These are phyloP conservation scores for Isatis lusitanica DNA, from an alignment of 441 rosid genomes.

Conservation along the genomic window DNA sequence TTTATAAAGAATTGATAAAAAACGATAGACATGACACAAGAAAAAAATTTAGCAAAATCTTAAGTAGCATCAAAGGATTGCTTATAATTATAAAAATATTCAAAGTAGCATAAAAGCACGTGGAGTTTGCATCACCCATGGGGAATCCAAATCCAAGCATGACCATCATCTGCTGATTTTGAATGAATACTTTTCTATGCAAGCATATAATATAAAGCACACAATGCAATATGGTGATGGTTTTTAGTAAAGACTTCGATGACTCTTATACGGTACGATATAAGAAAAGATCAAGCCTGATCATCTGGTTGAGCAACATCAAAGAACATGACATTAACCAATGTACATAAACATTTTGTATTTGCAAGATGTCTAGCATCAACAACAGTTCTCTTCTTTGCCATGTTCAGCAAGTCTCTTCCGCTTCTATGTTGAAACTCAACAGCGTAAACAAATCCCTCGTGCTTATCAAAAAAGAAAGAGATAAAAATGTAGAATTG, in stretches of 20 bases:
- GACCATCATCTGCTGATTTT: not conserved
- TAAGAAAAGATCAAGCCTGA: constrained; percentile 54
- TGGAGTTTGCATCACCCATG: too few relatives aligned
- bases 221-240: not conserved
- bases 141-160: too few relatives aligned
- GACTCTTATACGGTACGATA: too few relatives aligned
- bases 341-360: constrained; percentile 90
- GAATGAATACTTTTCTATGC: not conserved
- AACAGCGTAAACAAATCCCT: constrained; percentile 81
- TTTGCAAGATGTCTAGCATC: constrained; percentile 95
- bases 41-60: too few relatives aligned
- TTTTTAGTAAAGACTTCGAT: not conserved
- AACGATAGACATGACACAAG: too few relatives aligned
- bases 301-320: constrained; percentile 95
- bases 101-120: too few relatives aligned
- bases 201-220: not conserved
- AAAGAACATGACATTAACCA: constrained; percentile 91
- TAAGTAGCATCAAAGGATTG: too few relatives aligned
- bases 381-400: constrained; percentile 84
- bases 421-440: constrained; percentile 97
- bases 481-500: too few relatives aligned
- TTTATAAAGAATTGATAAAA: too few relatives aligned
- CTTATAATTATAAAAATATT: too few relatives aligned
- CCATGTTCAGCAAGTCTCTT: constrained; percentile 93
- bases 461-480: constrained; percentile 34